phyloP scores from a whole-genome alignment of 352 stramenopile species.

The Pythium brachiatum region DNA sequence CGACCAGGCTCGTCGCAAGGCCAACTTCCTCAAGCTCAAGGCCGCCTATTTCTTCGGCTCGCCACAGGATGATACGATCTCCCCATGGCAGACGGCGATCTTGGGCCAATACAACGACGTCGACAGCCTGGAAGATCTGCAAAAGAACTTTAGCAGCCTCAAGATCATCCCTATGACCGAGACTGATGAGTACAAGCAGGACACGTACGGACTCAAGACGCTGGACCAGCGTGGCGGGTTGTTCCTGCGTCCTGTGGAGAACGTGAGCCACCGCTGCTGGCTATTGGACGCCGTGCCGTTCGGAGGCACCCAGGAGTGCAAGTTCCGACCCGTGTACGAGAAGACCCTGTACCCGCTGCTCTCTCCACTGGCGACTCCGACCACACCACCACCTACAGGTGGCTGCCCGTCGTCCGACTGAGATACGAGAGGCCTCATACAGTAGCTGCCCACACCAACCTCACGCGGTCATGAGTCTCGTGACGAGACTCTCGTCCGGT shows the following conservation, averaged over 20 bases:
- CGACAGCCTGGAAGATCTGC: slow-evolving; percentile 22
- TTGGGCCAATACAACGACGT: slow-evolving; percentile 33
- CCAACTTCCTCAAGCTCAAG: slow-evolving; percentile 30
- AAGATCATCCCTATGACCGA: slow-evolving; percentile 33
- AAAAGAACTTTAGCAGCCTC: slow-evolving; percentile 32
- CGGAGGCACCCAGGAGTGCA: slow-evolving; percentile 16
- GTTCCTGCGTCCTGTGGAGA: slow-evolving; percentile 23
- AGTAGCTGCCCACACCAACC: too few species aligned
- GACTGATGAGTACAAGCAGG: slow-evolving; percentile 35
- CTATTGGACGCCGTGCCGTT: slow-evolving; percentile 19
- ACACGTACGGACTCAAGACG: slow-evolving; percentile 37
- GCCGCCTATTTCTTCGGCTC: slow-evolving; percentile 36
- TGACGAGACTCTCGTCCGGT: too few species aligned
- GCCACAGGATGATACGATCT: slow-evolving; percentile 31
- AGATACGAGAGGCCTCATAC: too few species aligned
- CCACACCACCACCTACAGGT: too few species aligned
- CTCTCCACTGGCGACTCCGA: too few species aligned
- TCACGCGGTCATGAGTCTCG: too few species aligned
- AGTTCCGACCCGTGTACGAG: slow-evolving; percentile 40
- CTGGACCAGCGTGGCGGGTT: slow-evolving; percentile 30
- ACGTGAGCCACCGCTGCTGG: slow-evolving; percentile 36
- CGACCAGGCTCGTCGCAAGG: slow-evolving; percentile 29
- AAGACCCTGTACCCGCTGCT: slow-evolving; percentile 33
- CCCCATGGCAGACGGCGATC: slow-evolving; percentile 35
- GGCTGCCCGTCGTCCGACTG: too few species aligned